Evolutionary conservation across 495 filamentous ascomycete species (phyloP), one percentile per base, ranked within the genome.

Genomic region (Friedmanniomyces simplex): DNA sequence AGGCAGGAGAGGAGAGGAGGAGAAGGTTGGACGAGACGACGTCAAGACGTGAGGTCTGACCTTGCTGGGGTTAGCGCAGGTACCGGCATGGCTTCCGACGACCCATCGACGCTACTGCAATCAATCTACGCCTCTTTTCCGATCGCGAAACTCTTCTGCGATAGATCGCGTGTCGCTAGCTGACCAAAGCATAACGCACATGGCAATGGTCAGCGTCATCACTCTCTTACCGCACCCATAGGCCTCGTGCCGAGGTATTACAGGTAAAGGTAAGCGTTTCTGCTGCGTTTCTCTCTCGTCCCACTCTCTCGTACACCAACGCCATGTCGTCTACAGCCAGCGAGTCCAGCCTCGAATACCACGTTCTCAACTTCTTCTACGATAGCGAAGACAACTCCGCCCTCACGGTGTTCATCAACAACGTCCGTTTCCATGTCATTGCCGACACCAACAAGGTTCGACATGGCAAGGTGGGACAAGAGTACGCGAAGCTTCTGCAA

Each of bases 371-470:
- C 34, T 57, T 57, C 36, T 57, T 50, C 54, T 41, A 43, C 22
- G 54, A 56, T 41, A 42, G 18, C 30, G 54, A 57, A 1, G 21
- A 51, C 42, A 58, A 36, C 22, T 52, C 48, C 24, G 55, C 55
- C 16, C 24, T 58, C 4, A 58, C 55, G 6, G 55, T 47, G 10
- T 13, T 52, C 18, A 32, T 52, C 24, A 52, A 52, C 49, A 46
- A 52, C 36, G 39, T 52, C 12, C 55, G 55, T 6, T 58, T 58
- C 28, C 55, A 58, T 34, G 48, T 52, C 36, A 58, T 58, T 24
- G 55, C 55, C 10, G 55, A 58, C 1, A 48, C 22, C 3, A 13
- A 11, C n/a, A 46, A 43, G 20, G 32, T 58, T 3, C 2, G 22
- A 14, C 24, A 37, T 20, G 36, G 48, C 47, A 36, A 10, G 8